Evolutionary conservation across 768 basidiomycete genomes (phyloP).

Genomic region (Hypsizygus marmoreus): DNA sequence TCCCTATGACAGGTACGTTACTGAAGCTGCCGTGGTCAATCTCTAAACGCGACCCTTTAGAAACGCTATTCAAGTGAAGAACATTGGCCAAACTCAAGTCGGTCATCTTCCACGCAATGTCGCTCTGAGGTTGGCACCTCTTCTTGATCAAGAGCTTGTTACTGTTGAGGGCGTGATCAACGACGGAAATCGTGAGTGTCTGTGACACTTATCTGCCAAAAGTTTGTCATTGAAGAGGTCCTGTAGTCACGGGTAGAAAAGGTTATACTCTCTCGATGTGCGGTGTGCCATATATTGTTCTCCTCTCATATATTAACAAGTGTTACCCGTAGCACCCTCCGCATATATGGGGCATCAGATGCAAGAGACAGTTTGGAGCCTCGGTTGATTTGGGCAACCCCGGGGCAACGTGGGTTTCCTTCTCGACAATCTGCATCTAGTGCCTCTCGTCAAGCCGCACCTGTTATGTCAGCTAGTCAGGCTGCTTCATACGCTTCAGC

Average conservation of each 20-base stretch:
- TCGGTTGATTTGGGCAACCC: slow-evolving; percentile 73
- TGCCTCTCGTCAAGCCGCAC: slow-evolving; percentile 15
- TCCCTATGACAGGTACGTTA: slow-evolving; percentile 59
- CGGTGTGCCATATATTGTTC: no score
- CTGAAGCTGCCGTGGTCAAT: neutral
- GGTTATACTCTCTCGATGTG: slow-evolving; percentile 66
- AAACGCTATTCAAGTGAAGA: slow-evolving; percentile 81
- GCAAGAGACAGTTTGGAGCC: slow-evolving; percentile 65
- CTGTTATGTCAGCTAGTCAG: neutral
- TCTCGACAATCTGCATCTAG: slow-evolving; percentile 20
- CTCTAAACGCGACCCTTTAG: slow-evolving; percentile 31
- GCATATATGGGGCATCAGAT: slow-evolving; percentile 70
- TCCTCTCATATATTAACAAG: no score
- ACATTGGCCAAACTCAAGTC: slow-evolving; percentile 73
- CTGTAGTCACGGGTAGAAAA: slow-evolving; percentile 40
- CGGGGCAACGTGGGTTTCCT: slow-evolving; percentile 60
- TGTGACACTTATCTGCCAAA: neutral
- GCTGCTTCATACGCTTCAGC: slow-evolving; percentile 14
- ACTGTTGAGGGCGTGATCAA: slow-evolving; percentile 72
- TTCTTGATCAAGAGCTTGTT: slow-evolving; percentile 65
- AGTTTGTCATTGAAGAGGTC: slow-evolving; percentile 6
- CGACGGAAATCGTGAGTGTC: slow-evolving; percentile 65
- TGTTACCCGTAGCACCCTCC: slow-evolving; percentile 53
- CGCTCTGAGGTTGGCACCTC: slow-evolving; percentile 61
- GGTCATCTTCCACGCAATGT: slow-evolving; percentile 74